Percentiles rank a stretch among this genome's conserved stretches.
Evolutionary conservation across 805 yeast genomes (phyloP).

Genomic region (Ogataea philodendri): DNA sequence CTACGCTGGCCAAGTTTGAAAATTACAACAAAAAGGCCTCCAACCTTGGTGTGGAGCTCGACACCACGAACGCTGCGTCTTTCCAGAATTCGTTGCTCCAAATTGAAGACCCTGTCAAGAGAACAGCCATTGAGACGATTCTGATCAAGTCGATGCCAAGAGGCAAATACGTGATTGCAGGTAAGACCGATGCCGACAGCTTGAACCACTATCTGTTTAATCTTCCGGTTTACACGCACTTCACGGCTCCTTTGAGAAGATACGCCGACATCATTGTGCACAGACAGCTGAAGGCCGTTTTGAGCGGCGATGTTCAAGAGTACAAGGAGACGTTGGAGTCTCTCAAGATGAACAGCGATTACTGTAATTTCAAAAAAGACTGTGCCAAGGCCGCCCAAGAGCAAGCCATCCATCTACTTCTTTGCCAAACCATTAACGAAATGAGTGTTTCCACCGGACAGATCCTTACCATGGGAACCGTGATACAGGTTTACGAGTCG

Average conservation of each 20-base stretch:
- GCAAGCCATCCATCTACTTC: slow-evolving; percentile 83
- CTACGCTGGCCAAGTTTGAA: slow-evolving; percentile 77
- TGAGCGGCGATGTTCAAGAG: slow-evolving; percentile 42
- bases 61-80: slow-evolving; percentile 68
- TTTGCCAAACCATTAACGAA: slow-evolving; percentile 80
- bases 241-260: slow-evolving; percentile 87
- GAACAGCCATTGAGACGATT: slow-evolving; percentile 76
- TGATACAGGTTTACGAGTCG: slow-evolving; percentile 90
- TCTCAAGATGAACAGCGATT: slow-evolving; percentile 79
- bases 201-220: slow-evolving; percentile 80
- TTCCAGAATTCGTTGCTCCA: slow-evolving; percentile 67
- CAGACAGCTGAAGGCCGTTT: slow-evolving; percentile 75
- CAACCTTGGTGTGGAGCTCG: slow-evolving; percentile 64
- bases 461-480: slow-evolving; percentile 78
- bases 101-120: slow-evolving; percentile 57
- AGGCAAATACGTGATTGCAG: slow-evolving; percentile 87
- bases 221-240: slow-evolving; percentile 85
- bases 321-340: slow-evolving; percentile 59
- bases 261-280: slow-evolving; percentile 93
- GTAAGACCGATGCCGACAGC: slow-evolving; percentile 75
- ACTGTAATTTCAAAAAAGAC: slow-evolving; percentile 93
- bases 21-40: slow-evolving; percentile 71
- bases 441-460: slow-evolving; percentile 75
- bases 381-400: slow-evolving; percentile 92
- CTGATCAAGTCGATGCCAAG: slow-evolving; percentile 78